phyloP scores from a whole-genome alignment of 164 flowering plant species.

The Magnolia kwangsiensis region DNA sequence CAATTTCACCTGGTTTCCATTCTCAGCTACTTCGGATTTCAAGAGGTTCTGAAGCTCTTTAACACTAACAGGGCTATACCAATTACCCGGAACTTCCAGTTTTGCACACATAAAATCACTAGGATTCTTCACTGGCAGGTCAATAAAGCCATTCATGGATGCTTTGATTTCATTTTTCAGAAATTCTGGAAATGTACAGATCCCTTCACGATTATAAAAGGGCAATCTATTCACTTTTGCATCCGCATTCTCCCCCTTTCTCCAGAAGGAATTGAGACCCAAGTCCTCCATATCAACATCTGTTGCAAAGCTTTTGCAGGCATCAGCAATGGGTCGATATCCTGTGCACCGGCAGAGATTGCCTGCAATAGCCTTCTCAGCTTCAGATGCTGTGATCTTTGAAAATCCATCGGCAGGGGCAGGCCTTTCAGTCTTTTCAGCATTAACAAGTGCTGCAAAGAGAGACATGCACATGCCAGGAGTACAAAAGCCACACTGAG shows the following conservation, averaged over 20 bases:
- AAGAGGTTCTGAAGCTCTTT: constrained; percentile 47
- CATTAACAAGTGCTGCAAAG: constrained; percentile 66
- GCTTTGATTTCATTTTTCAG: constrained; percentile 43
- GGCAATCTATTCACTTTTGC: constrained; percentile 41
- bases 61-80: constrained; percentile 56
- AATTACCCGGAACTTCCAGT: constrained; percentile 9
- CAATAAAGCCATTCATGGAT: not conserved
- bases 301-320: constrained; percentile 81
- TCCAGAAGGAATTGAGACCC: constrained; percentile 75
- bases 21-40: constrained; percentile 12
- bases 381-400: constrained; percentile 65
- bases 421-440: constrained; percentile 50
- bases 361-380: constrained; percentile 71
- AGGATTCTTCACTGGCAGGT: not conserved
- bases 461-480: constrained; percentile 94
- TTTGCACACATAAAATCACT: constrained; percentile 3
- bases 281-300: constrained; percentile 92
- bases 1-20: constrained; percentile 32
- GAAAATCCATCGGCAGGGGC: constrained; percentile 67
- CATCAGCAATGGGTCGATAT: constrained; percentile 87
- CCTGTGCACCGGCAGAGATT: constrained; percentile 96
- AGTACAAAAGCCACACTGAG: constrained; percentile 95
- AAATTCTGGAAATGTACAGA: constrained; percentile 55
- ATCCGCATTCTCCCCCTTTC: constrained; percentile 35
- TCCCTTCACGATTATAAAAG: constrained; percentile 22